Conservation (phyloP, 805 yeast species). For the Yamadazyma phyllophila region DNA sequence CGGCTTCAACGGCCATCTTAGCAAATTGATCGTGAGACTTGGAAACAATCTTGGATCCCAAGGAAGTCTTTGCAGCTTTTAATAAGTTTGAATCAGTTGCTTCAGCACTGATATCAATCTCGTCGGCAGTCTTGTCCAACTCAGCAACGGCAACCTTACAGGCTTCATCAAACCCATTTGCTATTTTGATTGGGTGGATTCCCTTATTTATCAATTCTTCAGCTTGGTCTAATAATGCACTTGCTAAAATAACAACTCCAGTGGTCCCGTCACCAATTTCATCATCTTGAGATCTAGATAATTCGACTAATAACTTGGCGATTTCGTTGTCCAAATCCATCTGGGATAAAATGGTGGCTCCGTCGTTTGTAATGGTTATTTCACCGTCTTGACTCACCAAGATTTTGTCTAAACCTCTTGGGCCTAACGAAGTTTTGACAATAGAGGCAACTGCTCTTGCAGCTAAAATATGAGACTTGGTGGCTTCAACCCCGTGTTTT, state of each 20-base stretch:
- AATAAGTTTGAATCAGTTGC: conserved; percentile 58
- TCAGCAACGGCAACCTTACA: conserved; percentile 84
- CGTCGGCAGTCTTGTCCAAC: conserved; percentile 74
- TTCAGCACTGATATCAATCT: conserved; percentile 49
- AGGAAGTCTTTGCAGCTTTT: conserved; percentile 90
- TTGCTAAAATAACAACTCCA: conserved; percentile 95
- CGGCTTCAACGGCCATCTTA: conserved; percentile 95
- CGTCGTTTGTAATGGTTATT: conserved; percentile 96
- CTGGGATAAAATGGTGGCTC: conserved; percentile 93
- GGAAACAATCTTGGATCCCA: conserved; percentile 94
- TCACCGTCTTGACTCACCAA: conserved; percentile 95
- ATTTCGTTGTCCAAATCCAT: conserved; percentile 96
- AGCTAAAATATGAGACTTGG: conserved; percentile 84
- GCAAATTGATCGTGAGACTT: conserved; percentile 94
- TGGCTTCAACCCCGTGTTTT: conserved; percentile 48
- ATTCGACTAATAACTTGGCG: conserved; percentile 91
- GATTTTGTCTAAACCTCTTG: conserved; percentile 97
- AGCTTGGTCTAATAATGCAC: conserved; percentile 93
- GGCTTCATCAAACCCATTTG: conserved; percentile 96
- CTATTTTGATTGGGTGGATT: conserved; percentile 94
- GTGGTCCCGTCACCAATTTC: conserved; percentile 99
- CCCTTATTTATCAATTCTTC: conserved; percentile 92
- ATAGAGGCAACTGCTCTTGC: conserved; percentile 93
- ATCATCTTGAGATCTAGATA: conserved; percentile 93
- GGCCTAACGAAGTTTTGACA: conserved; percentile 90